Conservation (phyloP, 176 grass and related monocot species). For the Olyra latifolia region DNA sequence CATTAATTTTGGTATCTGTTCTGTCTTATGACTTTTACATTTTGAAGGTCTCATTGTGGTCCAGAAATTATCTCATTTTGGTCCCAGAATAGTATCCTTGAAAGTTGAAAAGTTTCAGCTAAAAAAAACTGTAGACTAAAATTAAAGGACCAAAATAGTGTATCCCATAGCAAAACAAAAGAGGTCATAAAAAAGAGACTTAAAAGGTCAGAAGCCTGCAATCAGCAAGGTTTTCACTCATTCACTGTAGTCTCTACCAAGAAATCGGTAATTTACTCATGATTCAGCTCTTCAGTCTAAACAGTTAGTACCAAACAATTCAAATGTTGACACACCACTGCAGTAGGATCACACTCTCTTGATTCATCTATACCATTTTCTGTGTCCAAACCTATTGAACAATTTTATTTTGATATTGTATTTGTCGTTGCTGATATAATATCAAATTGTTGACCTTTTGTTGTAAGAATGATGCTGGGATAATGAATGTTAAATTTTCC, state of each 20-base stretch:
- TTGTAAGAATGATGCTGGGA: constrained; percentile 4
- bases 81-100: background rate
- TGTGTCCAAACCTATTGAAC: background rate
- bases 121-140: background rate
- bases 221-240: constrained; percentile 11
- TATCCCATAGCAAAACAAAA: background rate
- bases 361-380: constrained; percentile 20
- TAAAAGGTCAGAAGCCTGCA: background rate
- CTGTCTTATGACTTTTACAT: constrained; percentile 3
- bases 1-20: background rate
- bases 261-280: background rate
- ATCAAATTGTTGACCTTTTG: constrained; percentile 8
- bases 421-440: constrained; percentile 15
- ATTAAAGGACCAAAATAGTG: background rate
- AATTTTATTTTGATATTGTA: background rate
- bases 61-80: constrained; percentile 4
- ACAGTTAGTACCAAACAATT: background rate
- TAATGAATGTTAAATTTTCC: constrained; percentile 1
- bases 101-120: background rate
- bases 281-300: background rate
- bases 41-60: background rate
- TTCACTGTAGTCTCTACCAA: background rate
- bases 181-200: background rate
- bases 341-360: background rate
- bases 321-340: background rate